Evolutionary conservation across 345 rosid species (phyloP).

Genomic region (Aethionema arabicum): DNA sequence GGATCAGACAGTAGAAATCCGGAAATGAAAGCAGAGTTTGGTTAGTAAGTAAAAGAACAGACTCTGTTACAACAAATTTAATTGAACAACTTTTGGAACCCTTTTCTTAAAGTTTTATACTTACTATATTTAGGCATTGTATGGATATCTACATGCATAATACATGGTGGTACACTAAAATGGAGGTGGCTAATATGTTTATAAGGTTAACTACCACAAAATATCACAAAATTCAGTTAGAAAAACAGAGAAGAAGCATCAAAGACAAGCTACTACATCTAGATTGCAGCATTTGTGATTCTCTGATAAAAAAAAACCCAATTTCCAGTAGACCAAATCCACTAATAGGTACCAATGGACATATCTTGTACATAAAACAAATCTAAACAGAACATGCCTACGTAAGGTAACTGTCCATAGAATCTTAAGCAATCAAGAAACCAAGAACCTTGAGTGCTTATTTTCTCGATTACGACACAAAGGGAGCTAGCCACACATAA

Average conservation of each 20-base stretch:
- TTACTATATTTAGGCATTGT: not conserved
- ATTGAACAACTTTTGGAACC: not conserved
- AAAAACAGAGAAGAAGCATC: not conserved
- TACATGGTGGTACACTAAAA: not conserved
- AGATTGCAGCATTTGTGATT: conserved; percentile 5
- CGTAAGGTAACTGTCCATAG: conserved; percentile 6
- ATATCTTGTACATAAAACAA: conserved; percentile 7
- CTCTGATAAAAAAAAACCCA: not conserved
- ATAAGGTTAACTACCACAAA: conserved; percentile 3
- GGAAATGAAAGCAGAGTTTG: not conserved
- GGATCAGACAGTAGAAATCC: not conserved
- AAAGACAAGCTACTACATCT: conserved; percentile 4
- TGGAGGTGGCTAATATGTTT: not conserved
- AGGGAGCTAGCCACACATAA: not conserved
- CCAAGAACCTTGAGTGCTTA: not conserved
- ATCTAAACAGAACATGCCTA: conserved; percentile 4
- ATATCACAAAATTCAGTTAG: not conserved
- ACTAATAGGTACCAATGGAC: not conserved
- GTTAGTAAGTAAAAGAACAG: conserved; percentile 3
- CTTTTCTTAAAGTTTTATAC: not conserved
- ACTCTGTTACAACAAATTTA: not conserved
- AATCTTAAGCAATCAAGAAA: conserved; percentile 14
- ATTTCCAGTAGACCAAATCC: not conserved
- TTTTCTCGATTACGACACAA: conserved; percentile 9
- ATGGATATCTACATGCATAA: conserved; percentile 2